Evolutionary conservation across 768 basidiomycete species (phyloP).

Genomic region (Pisolithus tinctorius): DNA sequence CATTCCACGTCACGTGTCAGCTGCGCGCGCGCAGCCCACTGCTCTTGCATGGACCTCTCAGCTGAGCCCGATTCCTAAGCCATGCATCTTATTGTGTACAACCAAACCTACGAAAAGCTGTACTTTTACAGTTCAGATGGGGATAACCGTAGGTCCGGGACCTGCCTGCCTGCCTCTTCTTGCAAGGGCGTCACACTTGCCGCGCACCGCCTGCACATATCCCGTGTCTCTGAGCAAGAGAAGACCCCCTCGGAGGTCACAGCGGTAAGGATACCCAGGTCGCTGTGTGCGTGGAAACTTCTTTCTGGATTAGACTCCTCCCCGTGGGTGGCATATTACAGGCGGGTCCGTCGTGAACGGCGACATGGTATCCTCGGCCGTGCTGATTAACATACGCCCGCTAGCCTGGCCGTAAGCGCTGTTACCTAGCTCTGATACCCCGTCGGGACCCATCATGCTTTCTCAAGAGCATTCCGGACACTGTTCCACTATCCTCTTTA

Average conservation of each 20-base stretch:
- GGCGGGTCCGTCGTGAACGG: constrained; percentile 35
- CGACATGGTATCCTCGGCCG: neutral
- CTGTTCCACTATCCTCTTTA: constrained; percentile 62
- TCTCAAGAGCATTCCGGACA: constrained; percentile 57
- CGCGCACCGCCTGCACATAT: constrained; percentile 9
- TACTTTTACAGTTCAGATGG: constrained; percentile 11
- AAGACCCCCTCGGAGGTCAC: neutral
- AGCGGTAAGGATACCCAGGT: constrained; percentile 16
- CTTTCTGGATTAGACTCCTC: constrained; percentile 36
- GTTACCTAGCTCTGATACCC: constrained; percentile 52
- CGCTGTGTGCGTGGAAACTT: constrained; percentile 37
- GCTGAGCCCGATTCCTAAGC: neutral
- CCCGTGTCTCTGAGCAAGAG: neutral
- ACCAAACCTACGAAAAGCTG: constrained; percentile 29
- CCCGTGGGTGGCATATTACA: constrained; percentile 54
- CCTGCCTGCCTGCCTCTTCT: constrained; percentile 17
- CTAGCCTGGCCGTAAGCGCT: constrained; percentile 42
- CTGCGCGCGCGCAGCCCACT: neutral
- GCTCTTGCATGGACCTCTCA: neutral
- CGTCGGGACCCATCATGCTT: constrained; percentile 53
- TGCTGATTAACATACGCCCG: constrained; percentile 1
- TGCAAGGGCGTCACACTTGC: constrained; percentile 17
- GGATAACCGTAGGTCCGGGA: neutral
- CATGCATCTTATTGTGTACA: constrained; percentile 30
- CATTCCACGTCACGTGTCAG: neutral